Conservation (phyloP, 495 filamentous ascomycete species). For the Lophiotrema nucula region DNA sequence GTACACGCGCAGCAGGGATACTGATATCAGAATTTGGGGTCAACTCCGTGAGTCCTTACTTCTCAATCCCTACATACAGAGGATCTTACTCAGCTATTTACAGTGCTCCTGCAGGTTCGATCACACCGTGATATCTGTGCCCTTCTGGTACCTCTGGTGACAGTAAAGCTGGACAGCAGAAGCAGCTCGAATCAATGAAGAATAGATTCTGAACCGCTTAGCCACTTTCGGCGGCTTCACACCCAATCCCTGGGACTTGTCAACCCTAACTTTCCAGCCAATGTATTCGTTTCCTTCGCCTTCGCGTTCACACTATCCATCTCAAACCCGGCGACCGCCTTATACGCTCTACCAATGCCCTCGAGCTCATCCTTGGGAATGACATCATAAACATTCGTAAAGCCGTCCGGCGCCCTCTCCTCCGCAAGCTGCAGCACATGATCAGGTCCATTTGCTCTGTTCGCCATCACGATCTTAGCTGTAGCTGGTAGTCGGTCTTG, state of each 20-base stretch:
- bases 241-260: not conserved
- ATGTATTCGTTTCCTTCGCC: conserved; percentile 10
- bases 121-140: not conserved
- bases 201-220: too few relatives aligned
- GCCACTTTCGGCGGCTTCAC: too few relatives aligned
- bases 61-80: too few relatives aligned
- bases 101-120: too few relatives aligned
- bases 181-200: too few relatives aligned
- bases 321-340: conserved; percentile 28
- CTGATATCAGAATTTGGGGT: not conserved
- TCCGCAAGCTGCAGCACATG: conserved; percentile 28
- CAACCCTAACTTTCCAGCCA: conserved; percentile 4
- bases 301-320: conserved; percentile 20
- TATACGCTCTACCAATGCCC: conserved; percentile 17
- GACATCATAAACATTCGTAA: conserved; percentile 27
- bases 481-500: conserved; percentile 23
- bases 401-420: conserved; percentile 24
- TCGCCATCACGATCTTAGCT: conserved; percentile 22
- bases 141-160: not conserved
- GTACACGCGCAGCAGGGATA: not conserved
- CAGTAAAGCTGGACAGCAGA: not conserved
- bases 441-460: conserved; percentile 16
- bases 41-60: too few relatives aligned
- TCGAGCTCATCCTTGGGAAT: conserved; percentile 26
- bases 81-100: too few relatives aligned